A percentile compares a stretch with the other conserved stretches of the same genome.
Evolutionary conservation across 148 eudicot genomes (phyloP).

Genomic region (Rheum nobile): DNA sequence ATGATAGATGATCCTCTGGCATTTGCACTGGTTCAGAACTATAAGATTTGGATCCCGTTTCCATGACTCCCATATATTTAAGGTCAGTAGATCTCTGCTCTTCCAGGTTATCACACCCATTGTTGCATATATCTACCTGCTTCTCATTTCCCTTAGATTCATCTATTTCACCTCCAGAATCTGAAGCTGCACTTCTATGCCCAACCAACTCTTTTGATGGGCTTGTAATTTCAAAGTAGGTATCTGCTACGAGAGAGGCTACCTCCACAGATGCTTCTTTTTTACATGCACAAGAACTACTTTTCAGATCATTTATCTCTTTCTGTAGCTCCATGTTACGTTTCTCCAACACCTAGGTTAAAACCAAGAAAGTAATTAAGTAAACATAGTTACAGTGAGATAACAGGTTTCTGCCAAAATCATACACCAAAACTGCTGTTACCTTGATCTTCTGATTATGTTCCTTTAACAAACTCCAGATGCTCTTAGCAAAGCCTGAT

Average conservation of each 20-base stretch:
- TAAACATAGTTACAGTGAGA: background rate
- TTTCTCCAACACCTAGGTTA: constrained; percentile 40
- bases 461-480: constrained; percentile 65
- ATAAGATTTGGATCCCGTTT: background rate
- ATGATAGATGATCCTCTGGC: background rate
- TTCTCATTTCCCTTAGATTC: background rate
- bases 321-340: constrained; percentile 28
- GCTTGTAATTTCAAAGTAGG: constrained; percentile 10
- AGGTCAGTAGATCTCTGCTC: constrained; percentile 1
- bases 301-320: constrained; percentile 36
- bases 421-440: constrained; percentile 4
- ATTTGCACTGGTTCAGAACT: background rate
- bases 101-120: background rate
- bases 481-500: constrained; percentile 61
- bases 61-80: background rate
- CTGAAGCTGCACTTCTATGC: background rate
- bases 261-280: constrained; percentile 12
- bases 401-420: background rate
- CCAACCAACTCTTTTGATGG: background rate
- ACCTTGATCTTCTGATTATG: constrained; percentile 67
- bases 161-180: background rate
- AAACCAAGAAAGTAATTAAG: background rate
- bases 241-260: constrained; percentile 9
- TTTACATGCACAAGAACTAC: constrained; percentile 12
- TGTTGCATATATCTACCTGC: background rate